These are phyloP conservation scores for Boechera divaricarpa DNA, from an alignment of 345 rosid species.

Conservation along the genomic window DNA sequence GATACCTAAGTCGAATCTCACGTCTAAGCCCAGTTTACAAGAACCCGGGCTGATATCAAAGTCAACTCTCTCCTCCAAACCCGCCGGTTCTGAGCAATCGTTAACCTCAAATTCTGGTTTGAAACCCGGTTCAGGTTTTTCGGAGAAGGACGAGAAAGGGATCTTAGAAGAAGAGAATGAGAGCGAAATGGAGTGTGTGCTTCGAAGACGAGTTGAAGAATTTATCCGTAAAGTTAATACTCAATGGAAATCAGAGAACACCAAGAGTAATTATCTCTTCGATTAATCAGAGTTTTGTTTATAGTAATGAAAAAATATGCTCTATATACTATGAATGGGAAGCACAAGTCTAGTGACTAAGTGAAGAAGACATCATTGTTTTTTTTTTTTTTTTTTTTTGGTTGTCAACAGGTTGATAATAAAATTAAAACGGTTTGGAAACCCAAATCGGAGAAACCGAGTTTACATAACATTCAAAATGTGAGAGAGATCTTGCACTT, in stretches of 20 bases:
- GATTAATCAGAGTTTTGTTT: constrained; percentile 35
- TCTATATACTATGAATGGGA: neutral
- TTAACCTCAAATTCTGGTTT: constrained; percentile 18
- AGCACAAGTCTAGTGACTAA: neutral
- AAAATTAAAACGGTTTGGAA: too few species aligned
- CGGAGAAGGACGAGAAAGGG: constrained; percentile 36
- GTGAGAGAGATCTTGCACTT: too few species aligned
- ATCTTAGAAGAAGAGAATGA: constrained; percentile 26
- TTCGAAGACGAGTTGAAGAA: constrained; percentile 65
- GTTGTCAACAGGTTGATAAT: too few species aligned
- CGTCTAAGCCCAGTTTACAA: neutral
- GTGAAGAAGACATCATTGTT: constrained; percentile 9
- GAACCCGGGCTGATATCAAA: neutral
- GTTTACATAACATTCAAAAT: too few species aligned
- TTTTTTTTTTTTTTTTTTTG: too few species aligned
- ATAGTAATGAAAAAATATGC: neutral
- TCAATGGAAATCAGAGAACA: constrained; percentile 63
- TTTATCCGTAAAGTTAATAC: constrained; percentile 61
- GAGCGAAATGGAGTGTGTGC: constrained; percentile 47
- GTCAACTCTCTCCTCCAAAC: neutral
- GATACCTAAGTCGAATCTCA: neutral
- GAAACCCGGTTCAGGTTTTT: constrained; percentile 25
- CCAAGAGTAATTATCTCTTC: constrained; percentile 21
- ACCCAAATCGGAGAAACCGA: too few species aligned
- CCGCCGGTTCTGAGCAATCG: constrained; percentile 16